Percentiles rank a stretch among this genome's conserved stretches.
Conservation (phyloP, 108 stramenopile genomes). For the Asterionellopsis glacialis region DNA sequence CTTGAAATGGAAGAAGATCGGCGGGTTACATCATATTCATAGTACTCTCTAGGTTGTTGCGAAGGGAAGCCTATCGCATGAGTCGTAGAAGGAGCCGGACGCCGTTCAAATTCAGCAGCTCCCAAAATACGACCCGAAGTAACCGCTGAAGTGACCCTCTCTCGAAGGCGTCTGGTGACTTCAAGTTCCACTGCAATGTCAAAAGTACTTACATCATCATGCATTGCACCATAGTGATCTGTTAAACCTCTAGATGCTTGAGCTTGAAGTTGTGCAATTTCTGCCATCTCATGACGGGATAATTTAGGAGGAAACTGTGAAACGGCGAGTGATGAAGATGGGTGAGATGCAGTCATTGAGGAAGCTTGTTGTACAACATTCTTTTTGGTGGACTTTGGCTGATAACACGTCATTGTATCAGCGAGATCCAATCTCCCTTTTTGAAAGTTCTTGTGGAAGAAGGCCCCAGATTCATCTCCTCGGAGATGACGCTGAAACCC, state of each 20-base stretch:
- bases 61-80: too few relatives aligned
- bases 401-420: slow-evolving; percentile 32
- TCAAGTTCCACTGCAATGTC: slow-evolving; percentile 39
- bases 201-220: background rate
- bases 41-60: too few relatives aligned
- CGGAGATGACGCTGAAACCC: slow-evolving; percentile 35
- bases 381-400: background rate
- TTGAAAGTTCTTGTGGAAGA: slow-evolving; percentile 45
- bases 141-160: slow-evolving; percentile 8
- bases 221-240: background rate
- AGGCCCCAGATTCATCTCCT: slow-evolving; percentile 44
- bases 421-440: slow-evolving; percentile 30
- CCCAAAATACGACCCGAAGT: too few relatives aligned
- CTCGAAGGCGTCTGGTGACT: slow-evolving; percentile 27
- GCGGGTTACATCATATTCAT: too few relatives aligned
- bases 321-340: background rate
- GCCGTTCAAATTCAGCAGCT: too few relatives aligned
- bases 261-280: background rate
- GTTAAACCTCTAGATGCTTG: background rate
- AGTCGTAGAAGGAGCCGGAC: too few relatives aligned
- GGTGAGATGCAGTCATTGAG: background rate
- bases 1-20: too few relatives aligned
- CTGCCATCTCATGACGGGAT: background rate
- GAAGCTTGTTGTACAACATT: background rate
- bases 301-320: background rate